phyloP scores from a whole-genome alignment of 179 eudicot species.

The Silene coronaria region DNA sequence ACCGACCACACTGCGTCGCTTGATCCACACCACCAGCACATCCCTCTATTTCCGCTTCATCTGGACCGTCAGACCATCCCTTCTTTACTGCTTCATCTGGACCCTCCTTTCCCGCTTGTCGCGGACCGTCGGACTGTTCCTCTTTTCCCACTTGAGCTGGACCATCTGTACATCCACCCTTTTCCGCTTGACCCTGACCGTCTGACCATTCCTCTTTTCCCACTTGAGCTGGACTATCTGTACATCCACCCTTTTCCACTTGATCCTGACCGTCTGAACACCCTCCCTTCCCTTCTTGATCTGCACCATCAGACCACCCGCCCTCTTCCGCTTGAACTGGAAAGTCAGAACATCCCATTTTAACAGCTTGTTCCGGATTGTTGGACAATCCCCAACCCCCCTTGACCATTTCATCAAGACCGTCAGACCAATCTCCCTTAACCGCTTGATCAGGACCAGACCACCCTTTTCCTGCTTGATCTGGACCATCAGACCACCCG shows the following conservation, averaged over 20 bases:
- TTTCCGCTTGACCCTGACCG: background rate
- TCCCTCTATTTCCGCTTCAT: background rate
- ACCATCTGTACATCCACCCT: background rate
- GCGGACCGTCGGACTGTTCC: background rate
- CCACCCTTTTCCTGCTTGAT: background rate
- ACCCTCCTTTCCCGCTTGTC: background rate
- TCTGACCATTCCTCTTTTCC: background rate
- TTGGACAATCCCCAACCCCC: background rate
- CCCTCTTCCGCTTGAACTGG: background rate
- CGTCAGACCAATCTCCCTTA: constrained; percentile 5
- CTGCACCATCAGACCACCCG: background rate
- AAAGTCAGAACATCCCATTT: background rate
- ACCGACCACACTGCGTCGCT: background rate
- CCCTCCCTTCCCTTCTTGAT: background rate
- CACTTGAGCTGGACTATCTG: background rate
- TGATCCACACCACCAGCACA: background rate
- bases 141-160: background rate
- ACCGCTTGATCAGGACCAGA: background rate
- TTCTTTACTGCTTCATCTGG: background rate
- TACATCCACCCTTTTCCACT: background rate
- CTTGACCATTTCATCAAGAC: background rate
- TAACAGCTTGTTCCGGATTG: background rate
- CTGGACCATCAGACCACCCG: background rate
- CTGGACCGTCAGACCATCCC: constrained; percentile 4
- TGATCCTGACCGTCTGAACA: background rate